Percentiles rank a stretch among this genome's conserved stretches.
phyloP scores from a whole-genome alignment of 331 rosid genomes.

The Acacia pycnantha region DNA sequence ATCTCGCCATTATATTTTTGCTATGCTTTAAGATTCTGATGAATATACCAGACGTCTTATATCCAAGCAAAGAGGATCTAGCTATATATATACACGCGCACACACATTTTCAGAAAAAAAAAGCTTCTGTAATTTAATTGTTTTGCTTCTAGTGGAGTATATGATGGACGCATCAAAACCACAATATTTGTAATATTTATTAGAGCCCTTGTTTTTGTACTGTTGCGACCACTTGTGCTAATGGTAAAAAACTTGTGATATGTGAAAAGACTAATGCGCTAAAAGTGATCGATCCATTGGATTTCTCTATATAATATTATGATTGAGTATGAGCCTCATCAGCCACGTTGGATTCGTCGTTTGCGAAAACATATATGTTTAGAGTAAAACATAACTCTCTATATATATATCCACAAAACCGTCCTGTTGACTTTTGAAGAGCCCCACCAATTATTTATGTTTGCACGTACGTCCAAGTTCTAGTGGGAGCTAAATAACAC shows the following conservation, averaged over 20 bases:
- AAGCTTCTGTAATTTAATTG: not conserved
- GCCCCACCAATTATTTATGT: not conserved
- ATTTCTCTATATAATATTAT: not conserved
- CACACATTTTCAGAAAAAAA: too few relatives aligned
- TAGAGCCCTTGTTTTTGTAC: not conserved
- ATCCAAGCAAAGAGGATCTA: not conserved
- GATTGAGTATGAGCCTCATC: not conserved
- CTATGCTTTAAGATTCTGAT: not conserved
- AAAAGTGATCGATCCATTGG: not conserved
- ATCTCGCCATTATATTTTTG: slow-evolving; percentile 5
- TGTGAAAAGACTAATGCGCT: not conserved
- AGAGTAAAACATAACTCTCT: not conserved
- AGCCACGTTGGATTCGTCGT: slow-evolving; percentile 5
- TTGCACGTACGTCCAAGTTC: not conserved
- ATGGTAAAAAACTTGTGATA: not conserved
- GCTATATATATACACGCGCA: not conserved
- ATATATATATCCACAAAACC: too few relatives aligned
- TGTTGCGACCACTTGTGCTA: slow-evolving; percentile 1
- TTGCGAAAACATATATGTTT: not conserved
- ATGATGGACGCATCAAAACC: not conserved
- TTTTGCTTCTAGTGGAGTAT: not conserved
- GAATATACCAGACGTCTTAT: not conserved
- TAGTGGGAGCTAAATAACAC: not conserved
- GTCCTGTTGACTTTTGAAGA: not conserved
- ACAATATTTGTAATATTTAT: not conserved